Conservation (phyloP, 257 asterid species). For the Nicotiana benthamiana region DNA sequence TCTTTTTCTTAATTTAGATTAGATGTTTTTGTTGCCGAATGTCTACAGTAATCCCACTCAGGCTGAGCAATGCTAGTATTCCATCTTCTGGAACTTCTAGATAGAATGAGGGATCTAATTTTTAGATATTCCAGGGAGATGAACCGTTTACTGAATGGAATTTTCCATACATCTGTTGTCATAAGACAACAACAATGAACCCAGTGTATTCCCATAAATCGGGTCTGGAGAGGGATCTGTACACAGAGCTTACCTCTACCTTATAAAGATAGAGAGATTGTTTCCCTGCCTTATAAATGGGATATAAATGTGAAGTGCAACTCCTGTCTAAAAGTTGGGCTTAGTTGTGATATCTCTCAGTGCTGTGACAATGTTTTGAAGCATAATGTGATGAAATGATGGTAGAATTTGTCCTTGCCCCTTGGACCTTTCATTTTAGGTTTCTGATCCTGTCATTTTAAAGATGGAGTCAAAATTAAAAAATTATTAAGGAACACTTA, state of each 20-base stretch:
- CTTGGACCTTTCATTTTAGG: not conserved
- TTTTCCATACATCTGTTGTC: too few relatives aligned
- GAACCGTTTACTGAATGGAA: too few relatives aligned
- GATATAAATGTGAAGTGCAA: not conserved
- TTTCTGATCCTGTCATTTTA: not conserved
- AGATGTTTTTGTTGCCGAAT: not conserved
- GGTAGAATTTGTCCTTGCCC: not conserved
- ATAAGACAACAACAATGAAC: too few relatives aligned
- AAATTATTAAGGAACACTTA: not conserved
- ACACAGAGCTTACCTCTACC: too few relatives aligned
- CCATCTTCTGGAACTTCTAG: not conserved
- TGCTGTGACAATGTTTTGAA: not conserved
- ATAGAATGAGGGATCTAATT: too few relatives aligned
- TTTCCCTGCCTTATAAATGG: too few relatives aligned
- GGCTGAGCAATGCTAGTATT: not conserved
- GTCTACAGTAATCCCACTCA: not conserved
- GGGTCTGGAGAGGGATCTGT: too few relatives aligned
- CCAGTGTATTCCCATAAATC: too few relatives aligned
- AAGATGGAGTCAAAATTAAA: not conserved
- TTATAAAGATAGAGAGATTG: too few relatives aligned
- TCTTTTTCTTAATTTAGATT: not conserved
- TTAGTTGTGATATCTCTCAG: not conserved
- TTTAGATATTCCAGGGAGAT: too few relatives aligned
- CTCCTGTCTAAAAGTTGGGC: not conserved
- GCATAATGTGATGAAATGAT: not conserved